Evolutionary conservation across 306 rosid species (phyloP).

Genomic region (Casuarina cunninghamiana): DNA sequence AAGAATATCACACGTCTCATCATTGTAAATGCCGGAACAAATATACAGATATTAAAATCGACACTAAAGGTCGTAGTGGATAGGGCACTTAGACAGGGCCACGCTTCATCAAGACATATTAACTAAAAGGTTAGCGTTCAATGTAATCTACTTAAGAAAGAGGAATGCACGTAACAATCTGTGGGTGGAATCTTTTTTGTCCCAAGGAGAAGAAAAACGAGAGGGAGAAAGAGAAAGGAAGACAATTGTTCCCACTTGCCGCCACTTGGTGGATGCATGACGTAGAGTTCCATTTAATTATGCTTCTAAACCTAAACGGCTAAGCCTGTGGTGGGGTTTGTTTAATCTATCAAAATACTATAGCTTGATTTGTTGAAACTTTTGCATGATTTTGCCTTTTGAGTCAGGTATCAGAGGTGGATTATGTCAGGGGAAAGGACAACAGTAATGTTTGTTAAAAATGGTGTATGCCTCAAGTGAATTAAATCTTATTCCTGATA

Average conservation of each 20-base stretch:
- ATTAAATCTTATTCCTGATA: no score
- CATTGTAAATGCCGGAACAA: not conserved
- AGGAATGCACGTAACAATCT: constrained; percentile 12
- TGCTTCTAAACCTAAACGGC: not conserved
- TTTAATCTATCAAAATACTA: not conserved
- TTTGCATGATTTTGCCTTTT: no score
- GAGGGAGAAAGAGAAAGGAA: not conserved
- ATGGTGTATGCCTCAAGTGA: no score
- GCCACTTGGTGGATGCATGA: constrained; percentile 43
- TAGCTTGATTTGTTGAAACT: no score
- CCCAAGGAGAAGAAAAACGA: constrained; percentile 14
- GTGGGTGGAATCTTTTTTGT: constrained; percentile 37
- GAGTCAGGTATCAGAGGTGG: no score
- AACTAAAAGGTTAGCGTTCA: constrained; percentile 28
- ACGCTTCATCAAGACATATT: not conserved
- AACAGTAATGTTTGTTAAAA: no score
- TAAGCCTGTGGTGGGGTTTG: not conserved
- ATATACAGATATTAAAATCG: not conserved
- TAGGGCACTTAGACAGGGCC: constrained; percentile 29
- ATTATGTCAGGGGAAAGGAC: no score
- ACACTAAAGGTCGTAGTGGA: constrained; percentile 28
- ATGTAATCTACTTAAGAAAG: constrained; percentile 35
- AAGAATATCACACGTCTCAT: constrained; percentile 5
- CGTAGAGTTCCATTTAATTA: constrained; percentile 23
- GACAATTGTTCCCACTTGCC: constrained; percentile 20